Percentiles rank a stretch among this genome's conserved stretches.
Evolutionary conservation across 148 eudicot species (phyloP).

Genomic region (Silene latifolia): DNA sequence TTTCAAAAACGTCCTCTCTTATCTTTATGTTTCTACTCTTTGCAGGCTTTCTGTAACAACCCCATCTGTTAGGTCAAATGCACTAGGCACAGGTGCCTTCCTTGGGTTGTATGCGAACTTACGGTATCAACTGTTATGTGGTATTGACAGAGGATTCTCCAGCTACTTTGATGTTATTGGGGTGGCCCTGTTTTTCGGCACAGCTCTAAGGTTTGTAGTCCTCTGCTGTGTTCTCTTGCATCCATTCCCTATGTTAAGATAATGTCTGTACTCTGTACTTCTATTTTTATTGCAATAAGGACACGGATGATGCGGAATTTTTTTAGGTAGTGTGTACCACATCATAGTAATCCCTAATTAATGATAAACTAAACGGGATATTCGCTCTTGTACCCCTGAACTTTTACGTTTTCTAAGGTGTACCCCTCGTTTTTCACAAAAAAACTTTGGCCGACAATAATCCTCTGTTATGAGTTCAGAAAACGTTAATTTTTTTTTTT

Average conservation of each 20-base stretch:
- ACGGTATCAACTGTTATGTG: slow-evolving; percentile 82
- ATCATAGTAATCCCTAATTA: background rate
- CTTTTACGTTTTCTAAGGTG: too few species aligned
- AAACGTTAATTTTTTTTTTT: too few species aligned
- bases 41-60: slow-evolving; percentile 72
- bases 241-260: background rate
- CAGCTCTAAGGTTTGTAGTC: slow-evolving; percentile 67
- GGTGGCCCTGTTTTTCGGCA: slow-evolving; percentile 62
- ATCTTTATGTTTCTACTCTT: background rate
- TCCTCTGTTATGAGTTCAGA: too few species aligned
- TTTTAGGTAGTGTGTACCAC: background rate
- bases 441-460: too few species aligned
- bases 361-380: too few species aligned
- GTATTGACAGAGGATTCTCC: slow-evolving; percentile 63
- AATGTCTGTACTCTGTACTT: background rate
- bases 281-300: too few species aligned
- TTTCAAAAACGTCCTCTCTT: background rate
- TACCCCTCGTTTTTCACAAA: too few species aligned
- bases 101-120: slow-evolving; percentile 79
- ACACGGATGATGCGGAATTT: background rate
- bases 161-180: slow-evolving; percentile 84
- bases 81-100: slow-evolving; percentile 93
- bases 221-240: background rate
- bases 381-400: too few species aligned
- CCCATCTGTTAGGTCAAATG: slow-evolving; percentile 74